These are phyloP conservation scores for Bimuria novae-zelandiae DNA, from an alignment of 2,329 filamentous ascomycete genomes.

Conservation along the genomic window DNA sequence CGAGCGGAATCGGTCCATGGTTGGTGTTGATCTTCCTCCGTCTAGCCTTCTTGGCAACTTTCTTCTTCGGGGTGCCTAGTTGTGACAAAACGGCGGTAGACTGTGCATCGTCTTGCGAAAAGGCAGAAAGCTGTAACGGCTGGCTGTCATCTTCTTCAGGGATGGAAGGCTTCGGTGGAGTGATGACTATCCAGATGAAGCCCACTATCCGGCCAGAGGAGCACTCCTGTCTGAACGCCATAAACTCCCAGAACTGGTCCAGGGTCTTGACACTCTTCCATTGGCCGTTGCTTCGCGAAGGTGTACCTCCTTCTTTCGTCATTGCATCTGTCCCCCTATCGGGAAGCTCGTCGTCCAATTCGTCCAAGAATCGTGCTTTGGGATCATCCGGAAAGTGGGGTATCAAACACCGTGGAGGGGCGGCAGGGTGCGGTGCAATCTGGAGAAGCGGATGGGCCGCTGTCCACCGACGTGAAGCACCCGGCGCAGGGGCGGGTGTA, in stretches of 20 bases:
- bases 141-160: constrained; percentile 38
- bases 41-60: constrained; percentile 13
- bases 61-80: constrained; percentile 17
- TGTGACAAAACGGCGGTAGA: constrained; percentile 8
- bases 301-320: constrained; percentile 45
- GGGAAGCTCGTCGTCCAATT: constrained; percentile 82
- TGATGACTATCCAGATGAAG: constrained; percentile 90
- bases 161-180: constrained; percentile 57
- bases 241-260: constrained; percentile 98
- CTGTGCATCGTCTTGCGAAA: constrained; percentile 24
- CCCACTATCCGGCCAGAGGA: constrained; percentile 90
- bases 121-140: constrained; percentile 27
- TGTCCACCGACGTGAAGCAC: constrained; percentile 51
- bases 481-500: constrained; percentile 61
- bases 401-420: constrained; percentile 81
- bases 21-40: constrained; percentile 30
- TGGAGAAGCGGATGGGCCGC: constrained; percentile 74
- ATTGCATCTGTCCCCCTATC: constrained; percentile 51
- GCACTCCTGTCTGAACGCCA: constrained; percentile 95
- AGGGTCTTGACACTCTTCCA: constrained; percentile 86
- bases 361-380: constrained; percentile 85
- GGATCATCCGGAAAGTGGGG: constrained; percentile 94
- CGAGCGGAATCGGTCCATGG: constrained; percentile 66
- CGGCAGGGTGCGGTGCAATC: constrained; percentile 68
- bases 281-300: constrained; percentile 61